These are phyloP conservation scores for Zostera marina DNA, from an alignment of 116 monocot genomes.

Conservation along the genomic window DNA sequence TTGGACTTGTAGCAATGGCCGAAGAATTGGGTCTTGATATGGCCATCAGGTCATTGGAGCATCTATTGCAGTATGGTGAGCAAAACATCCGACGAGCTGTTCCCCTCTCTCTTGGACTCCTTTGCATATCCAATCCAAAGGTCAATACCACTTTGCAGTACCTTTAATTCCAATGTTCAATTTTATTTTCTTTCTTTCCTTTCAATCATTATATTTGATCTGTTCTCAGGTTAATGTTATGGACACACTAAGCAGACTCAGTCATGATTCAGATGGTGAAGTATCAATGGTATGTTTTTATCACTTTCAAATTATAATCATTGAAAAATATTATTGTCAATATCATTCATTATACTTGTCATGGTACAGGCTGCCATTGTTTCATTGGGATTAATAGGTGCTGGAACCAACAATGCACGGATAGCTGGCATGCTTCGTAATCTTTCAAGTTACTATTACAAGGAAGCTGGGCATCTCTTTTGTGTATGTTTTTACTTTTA, in stretches of 20 bases:
- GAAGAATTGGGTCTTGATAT: constrained; percentile 94
- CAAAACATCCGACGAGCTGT: constrained; percentile 91
- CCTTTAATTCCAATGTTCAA: not conserved
- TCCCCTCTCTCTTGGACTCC: constrained; percentile 87
- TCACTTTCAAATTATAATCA: too few relatives aligned
- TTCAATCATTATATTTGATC: not conserved
- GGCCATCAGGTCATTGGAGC: constrained; percentile 88
- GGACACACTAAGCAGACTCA: constrained; percentile 93
- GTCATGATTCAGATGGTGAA: constrained; percentile 93
- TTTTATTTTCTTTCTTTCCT: not conserved
- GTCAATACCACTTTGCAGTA: constrained; percentile 11
- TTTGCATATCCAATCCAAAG: constrained; percentile 98
- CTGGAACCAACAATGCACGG: constrained; percentile 93
- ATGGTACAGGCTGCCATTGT: constrained; percentile 74
- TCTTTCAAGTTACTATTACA: constrained; percentile 98
- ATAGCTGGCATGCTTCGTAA: constrained; percentile 97
- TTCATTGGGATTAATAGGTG: constrained; percentile 84
- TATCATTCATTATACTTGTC: too few relatives aligned
- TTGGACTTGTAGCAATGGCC: constrained; percentile 91
- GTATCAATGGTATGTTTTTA: constrained; percentile 66
- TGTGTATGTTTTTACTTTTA: constrained; percentile 43
- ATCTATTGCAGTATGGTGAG: constrained; percentile 90
- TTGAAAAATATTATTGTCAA: too few relatives aligned
- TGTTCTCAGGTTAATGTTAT: constrained; percentile 89
- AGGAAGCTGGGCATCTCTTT: constrained; percentile 93